These are phyloP conservation scores for Pseudogymnoascus sp. DNA, from an alignment of 2,329 filamentous ascomycete species.

Conservation along the genomic window DNA sequence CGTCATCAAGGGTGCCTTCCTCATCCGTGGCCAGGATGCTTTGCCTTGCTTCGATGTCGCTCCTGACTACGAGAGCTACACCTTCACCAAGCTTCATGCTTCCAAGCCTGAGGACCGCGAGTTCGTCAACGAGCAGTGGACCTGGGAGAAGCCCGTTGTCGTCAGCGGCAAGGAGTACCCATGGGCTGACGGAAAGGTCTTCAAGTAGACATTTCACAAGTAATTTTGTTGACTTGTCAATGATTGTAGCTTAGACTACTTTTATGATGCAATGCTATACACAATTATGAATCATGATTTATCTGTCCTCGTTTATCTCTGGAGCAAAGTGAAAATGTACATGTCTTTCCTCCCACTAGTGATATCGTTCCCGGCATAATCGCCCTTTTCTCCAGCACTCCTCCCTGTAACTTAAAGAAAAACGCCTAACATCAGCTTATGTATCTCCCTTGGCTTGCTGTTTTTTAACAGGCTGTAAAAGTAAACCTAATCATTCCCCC, in stretches of 20 bases:
- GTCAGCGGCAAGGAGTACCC: conserved; percentile 82
- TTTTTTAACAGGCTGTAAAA: background rate
- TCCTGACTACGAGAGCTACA: conserved; percentile 94
- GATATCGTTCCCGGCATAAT: background rate
- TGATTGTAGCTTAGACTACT: conserved; percentile 7
- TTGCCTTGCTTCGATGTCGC: conserved; percentile 88
- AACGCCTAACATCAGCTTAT: background rate
- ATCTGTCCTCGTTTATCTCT: background rate
- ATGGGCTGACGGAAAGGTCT: conserved; percentile 92
- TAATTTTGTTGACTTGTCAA: conserved; percentile 7
- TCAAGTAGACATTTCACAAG: conserved; percentile 67
- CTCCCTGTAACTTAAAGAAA: background rate
- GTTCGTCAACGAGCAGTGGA: conserved; percentile 81
- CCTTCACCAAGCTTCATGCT: conserved; percentile 93
- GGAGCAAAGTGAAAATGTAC: background rate
- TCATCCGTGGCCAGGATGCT: conserved; percentile 87
- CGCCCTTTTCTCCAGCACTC: background rate
- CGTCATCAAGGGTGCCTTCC: conserved; percentile 84
- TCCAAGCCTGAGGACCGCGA: conserved; percentile 75
- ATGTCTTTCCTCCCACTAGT: background rate
- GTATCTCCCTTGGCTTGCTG: too few relatives aligned
- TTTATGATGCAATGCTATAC: conserved; percentile 11
- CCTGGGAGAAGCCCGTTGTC: conserved; percentile 77
- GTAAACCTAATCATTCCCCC: background rate
- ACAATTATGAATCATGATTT: conserved; percentile 8